Percentiles rank a stretch among this genome's conserved stretches.
These are phyloP conservation scores for Colletotrichum sp. DNA, from an alignment of 2,329 filamentous ascomycete genomes.

Conservation along the genomic window DNA sequence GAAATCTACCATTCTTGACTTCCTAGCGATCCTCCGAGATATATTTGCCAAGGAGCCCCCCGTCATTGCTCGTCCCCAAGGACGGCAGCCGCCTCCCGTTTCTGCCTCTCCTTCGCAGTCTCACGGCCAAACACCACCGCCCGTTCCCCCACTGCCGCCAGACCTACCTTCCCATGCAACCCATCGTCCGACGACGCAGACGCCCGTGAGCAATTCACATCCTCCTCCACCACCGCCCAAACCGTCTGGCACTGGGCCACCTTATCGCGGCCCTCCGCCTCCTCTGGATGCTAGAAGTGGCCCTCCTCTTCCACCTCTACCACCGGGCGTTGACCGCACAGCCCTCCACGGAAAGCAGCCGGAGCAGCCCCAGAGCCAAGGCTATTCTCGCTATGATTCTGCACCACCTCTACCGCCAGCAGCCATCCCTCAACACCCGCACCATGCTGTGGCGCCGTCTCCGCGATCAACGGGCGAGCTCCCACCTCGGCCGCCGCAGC, in stretches of 20 bases:
- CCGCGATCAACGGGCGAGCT: conserved; percentile 16
- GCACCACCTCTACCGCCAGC: conserved; percentile 49
- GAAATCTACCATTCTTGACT: conserved; percentile 86
- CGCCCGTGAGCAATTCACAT: conserved; percentile 34
- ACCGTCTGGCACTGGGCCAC: conserved; percentile 38
- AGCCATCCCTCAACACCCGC: neutral
- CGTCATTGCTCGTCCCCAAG: conserved; percentile 75
- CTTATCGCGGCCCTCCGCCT: conserved; percentile 29
- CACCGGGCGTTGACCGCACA: conserved; percentile 30
- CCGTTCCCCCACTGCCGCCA: conserved; percentile 74
- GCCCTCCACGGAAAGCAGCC: conserved; percentile 20
- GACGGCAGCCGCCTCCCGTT: conserved; percentile 40
- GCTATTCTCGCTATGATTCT: conserved; percentile 50
- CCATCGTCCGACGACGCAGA: conserved; percentile 33
- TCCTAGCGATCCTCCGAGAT: conserved; percentile 81
- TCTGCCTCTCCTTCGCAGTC: conserved; percentile 34
- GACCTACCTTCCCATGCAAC: conserved; percentile 57
- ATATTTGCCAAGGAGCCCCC: conserved; percentile 96
- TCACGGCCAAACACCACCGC: conserved; percentile 58
- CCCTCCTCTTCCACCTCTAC: conserved; percentile 33
- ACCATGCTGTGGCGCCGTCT: neutral
- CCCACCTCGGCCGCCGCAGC: neutral
- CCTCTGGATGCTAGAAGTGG: conserved; percentile 21
- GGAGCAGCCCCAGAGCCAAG: conserved; percentile 11
- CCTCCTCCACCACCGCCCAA: conserved; percentile 64